Conservation (phyloP, 2,329 filamentous ascomycete genomes). For the Trichoderma polysporum region DNA sequence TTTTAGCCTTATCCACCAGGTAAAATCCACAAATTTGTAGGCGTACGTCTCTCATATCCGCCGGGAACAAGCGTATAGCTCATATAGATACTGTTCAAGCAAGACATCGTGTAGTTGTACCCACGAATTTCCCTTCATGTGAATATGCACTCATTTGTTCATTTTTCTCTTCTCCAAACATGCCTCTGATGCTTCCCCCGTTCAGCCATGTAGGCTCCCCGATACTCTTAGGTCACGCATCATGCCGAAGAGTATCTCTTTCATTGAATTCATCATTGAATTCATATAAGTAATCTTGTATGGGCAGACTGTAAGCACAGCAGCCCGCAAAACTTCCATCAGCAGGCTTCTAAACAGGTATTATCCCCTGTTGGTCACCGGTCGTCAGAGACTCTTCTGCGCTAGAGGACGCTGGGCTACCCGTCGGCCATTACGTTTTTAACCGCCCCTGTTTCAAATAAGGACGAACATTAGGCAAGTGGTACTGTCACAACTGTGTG, state of each 20-base stretch:
- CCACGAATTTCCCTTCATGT: neutral
- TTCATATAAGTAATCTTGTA: neutral
- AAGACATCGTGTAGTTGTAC: too few species aligned
- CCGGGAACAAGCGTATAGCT: neutral
- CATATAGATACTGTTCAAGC: neutral
- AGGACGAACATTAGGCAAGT: neutral
- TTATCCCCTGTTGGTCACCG: neutral
- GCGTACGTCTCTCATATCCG: neutral
- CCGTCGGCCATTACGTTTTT: conserved; percentile 15
- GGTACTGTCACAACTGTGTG: neutral
- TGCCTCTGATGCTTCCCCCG: neutral
- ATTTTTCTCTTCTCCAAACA: neutral
- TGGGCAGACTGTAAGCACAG: neutral
- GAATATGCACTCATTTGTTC: neutral
- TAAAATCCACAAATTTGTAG: neutral
- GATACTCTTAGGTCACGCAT: neutral
- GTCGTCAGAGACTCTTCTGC: neutral
- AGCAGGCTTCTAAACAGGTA: neutral
- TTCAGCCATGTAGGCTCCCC: neutral
- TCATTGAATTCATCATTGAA: neutral
- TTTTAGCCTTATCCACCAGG: neutral
- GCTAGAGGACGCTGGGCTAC: neutral
- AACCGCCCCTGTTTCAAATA: neutral
- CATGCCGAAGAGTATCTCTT: neutral
- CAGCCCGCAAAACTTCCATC: neutral